Conservation (phyloP, 345 rosid species). For the Atalantia buxifolia region DNA sequence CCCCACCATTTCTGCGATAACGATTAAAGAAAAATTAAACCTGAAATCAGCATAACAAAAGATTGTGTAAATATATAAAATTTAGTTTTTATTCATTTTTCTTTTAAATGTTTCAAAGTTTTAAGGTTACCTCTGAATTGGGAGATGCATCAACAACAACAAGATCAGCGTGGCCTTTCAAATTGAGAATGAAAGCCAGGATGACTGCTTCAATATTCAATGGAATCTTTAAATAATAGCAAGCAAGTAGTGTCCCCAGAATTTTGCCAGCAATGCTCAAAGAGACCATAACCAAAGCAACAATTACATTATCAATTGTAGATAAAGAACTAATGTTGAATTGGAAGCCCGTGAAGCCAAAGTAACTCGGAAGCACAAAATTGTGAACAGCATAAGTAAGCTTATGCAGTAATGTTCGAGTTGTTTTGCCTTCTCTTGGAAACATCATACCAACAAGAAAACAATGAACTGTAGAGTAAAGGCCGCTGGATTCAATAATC, state of each 20-base stretch:
- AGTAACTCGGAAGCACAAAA: conserved; percentile 73
- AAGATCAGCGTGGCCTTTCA: conserved; percentile 69
- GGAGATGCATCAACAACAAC: conserved; percentile 29
- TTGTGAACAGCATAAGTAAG: conserved; percentile 58
- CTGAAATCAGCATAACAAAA: not conserved
- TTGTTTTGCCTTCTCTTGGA: conserved; percentile 74
- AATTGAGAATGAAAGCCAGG: conserved; percentile 46
- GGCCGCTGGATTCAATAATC: conserved; percentile 38
- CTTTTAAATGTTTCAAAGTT: too few relatives aligned
- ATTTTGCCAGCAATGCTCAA: conserved; percentile 49
- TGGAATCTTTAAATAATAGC: conserved; percentile 48
- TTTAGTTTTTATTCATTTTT: too few relatives aligned
- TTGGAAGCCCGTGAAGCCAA: conserved; percentile 79
- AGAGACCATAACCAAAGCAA: conserved; percentile 27
- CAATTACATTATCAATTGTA: conserved; percentile 8
- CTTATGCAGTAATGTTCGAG: conserved; percentile 56
- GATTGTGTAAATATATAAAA: too few relatives aligned
- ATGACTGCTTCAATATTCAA: conserved; percentile 39
- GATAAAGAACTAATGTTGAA: conserved; percentile 27
- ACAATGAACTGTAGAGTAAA: conserved; percentile 39
- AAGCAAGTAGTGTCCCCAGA: conserved; percentile 54
- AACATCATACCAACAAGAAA: conserved; percentile 63
- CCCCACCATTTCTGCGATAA: conserved; percentile 39
- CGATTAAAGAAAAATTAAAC: not conserved
- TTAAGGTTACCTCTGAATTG: conserved; percentile 19